A percentile compares a stretch with the other conserved stretches of the same genome.
These are phyloP conservation scores for Histomonas meleagridis DNA, from an alignment of 208 protist species.

Conservation along the genomic window DNA sequence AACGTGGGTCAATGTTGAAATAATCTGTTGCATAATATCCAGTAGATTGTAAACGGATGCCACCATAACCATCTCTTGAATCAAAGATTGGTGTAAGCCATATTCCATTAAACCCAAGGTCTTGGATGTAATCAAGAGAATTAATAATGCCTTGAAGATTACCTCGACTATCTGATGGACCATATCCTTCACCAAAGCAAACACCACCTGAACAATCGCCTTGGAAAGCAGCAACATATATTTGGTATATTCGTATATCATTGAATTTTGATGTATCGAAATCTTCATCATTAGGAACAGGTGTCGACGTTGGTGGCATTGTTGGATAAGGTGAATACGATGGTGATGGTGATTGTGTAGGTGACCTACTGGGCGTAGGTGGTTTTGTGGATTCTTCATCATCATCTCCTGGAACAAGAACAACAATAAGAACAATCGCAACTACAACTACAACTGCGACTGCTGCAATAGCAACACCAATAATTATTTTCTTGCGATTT, in stretches of 20 bases:
- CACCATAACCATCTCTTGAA: background rate
- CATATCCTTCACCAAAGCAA: slow-evolving; percentile 16
- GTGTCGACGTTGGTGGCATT: no score
- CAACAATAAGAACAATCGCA: no score
- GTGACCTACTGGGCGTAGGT: no score
- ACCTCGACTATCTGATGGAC: background rate
- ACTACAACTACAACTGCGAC: no score
- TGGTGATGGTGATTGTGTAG: no score
- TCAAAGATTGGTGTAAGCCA: slow-evolving; percentile 33
- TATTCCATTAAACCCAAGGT: background rate
- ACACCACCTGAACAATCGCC: background rate
- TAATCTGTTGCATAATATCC: background rate
- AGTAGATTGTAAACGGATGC: background rate
- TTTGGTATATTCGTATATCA: background rate
- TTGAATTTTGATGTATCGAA: no score
- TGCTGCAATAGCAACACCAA: no score
- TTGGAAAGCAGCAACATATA: background rate
- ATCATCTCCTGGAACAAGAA: no score
- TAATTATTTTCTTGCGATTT: no score
- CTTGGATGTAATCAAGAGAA: background rate
- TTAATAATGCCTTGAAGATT: background rate
- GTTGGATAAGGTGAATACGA: no score
- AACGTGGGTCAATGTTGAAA: background rate
- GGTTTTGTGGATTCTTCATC: no score
- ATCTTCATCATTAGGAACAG: no score